phyloP scores from a whole-genome alignment of 345 rosid species.

The Iberis pinnata region DNA sequence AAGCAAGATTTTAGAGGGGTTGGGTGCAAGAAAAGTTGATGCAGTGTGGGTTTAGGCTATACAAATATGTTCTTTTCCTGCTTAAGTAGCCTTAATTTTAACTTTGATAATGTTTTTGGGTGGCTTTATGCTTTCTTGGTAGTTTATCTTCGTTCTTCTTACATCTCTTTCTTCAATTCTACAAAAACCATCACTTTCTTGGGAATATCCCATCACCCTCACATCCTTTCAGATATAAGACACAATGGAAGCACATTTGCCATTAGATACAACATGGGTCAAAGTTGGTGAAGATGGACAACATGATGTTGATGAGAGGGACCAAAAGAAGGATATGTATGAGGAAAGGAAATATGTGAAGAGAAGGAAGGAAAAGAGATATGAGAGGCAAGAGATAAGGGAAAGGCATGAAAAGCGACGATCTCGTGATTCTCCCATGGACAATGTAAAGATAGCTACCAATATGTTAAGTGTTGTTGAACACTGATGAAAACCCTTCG shows the following conservation, averaged over 20 bases:
- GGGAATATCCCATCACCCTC: slow-evolving; percentile 85
- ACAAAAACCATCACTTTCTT: slow-evolving; percentile 66
- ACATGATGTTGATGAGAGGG: slow-evolving; percentile 41
- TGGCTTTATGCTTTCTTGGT: background rate
- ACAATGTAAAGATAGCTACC: no score
- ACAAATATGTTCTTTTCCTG: slow-evolving; percentile 30
- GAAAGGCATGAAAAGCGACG: no score
- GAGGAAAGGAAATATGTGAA: slow-evolving; percentile 51
- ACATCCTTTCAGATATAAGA: slow-evolving; percentile 37
- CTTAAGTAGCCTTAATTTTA: no score
- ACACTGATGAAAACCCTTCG: no score
- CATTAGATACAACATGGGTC: slow-evolving; percentile 27
- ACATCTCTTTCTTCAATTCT: slow-evolving; percentile 15
- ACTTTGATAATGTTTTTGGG: no score
- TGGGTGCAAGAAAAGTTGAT: slow-evolving; percentile 90
- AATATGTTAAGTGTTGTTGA: no score
- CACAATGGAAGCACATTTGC: slow-evolving; percentile 23
- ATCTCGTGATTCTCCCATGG: no score
- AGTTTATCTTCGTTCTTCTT: background rate
- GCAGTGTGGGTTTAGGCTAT: slow-evolving; percentile 83
- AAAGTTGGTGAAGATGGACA: slow-evolving; percentile 40
- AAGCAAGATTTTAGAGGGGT: slow-evolving; percentile 87
- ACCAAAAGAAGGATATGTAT: slow-evolving; percentile 48
- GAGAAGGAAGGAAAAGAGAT: slow-evolving; percentile 39
- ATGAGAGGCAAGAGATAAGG: no score